phyloP scores from a whole-genome alignment of 176 grass and related monocot species.

The Oryza coarctata region DNA sequence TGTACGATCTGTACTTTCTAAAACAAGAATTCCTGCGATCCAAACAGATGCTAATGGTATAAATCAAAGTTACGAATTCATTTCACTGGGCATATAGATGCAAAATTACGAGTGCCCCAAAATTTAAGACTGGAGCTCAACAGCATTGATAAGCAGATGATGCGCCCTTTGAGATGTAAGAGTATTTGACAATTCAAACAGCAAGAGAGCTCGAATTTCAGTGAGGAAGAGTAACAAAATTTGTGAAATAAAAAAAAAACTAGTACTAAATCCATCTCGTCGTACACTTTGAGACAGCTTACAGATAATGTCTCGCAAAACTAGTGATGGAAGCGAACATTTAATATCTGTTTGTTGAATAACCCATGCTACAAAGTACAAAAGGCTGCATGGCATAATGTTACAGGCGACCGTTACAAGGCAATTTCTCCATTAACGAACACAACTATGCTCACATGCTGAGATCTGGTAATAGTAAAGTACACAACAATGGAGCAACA shows the following conservation, averaged over 20 bases:
- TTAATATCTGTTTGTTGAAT: background rate
- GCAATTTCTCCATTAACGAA: background rate
- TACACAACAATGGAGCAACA: background rate
- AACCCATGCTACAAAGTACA: constrained; percentile 18
- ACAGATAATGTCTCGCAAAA: no score
- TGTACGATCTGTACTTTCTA: background rate
- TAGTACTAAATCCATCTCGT: background rate
- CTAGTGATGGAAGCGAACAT: background rate
- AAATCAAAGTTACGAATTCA: background rate
- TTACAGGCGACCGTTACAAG: constrained; percentile 9
- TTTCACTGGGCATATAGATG: background rate
- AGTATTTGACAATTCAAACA: no score
- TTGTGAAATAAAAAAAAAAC: no score
- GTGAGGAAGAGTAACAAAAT: no score
- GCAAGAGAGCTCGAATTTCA: no score
- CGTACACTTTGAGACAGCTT: background rate
- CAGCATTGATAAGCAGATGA: no score
- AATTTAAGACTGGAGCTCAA: no score
- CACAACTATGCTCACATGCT: background rate
- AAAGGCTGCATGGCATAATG: background rate
- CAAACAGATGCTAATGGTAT: no score
- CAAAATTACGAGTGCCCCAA: background rate
- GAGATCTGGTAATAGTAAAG: background rate
- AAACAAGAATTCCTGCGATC: no score
- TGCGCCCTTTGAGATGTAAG: no score